Evolutionary conservation across 1,284 basidiomycete genomes (phyloP).

Genomic region (Marasmius tenuissimus): DNA sequence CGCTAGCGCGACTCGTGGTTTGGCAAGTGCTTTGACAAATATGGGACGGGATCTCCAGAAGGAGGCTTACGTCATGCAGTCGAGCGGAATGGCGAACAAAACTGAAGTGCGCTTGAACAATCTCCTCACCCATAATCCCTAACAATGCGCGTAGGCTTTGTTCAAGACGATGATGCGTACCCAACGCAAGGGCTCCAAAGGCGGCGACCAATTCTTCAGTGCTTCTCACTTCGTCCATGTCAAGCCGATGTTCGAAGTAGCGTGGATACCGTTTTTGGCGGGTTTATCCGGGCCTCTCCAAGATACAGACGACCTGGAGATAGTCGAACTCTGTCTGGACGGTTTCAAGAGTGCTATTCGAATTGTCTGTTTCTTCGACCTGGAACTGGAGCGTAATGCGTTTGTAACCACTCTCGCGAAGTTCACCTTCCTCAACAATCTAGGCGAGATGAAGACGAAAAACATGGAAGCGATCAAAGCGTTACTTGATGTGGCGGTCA

Average conservation of each 20-base stretch:
- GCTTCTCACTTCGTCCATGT: constrained; percentile 96
- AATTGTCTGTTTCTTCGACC: constrained; percentile 92
- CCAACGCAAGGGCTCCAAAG: constrained; percentile 76
- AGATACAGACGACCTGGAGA: constrained; percentile 88
- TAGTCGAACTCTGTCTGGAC: constrained; percentile 90
- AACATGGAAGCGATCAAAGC: constrained; percentile 98
- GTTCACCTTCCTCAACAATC: constrained; percentile 94
- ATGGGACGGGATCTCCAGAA: constrained; percentile 92
- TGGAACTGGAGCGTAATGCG: constrained; percentile 93
- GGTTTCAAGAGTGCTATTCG: constrained; percentile 93
- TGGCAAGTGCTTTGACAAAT: constrained; percentile 80
- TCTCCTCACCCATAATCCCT: constrained; percentile 6
- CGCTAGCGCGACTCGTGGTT: constrained; percentile 58
- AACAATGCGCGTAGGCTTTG: constrained; percentile 57
- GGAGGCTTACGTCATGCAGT: constrained; percentile 92
- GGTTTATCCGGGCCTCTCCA: constrained; percentile 91
- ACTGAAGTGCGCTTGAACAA: constrained; percentile 67
- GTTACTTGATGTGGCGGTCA: constrained; percentile 88
- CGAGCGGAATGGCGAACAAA: constrained; percentile 93
- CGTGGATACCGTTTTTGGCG: constrained; percentile 96
- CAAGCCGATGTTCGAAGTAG: constrained; percentile 96
- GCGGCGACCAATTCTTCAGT: constrained; percentile 87
- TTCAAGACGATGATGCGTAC: constrained; percentile 89
- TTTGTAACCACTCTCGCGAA: constrained; percentile 98
- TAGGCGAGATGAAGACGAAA: constrained; percentile 97